Base-by-base conservation (phyloP, 176 grass and related monocot species). In the Cenchrus americanus region DNA sequence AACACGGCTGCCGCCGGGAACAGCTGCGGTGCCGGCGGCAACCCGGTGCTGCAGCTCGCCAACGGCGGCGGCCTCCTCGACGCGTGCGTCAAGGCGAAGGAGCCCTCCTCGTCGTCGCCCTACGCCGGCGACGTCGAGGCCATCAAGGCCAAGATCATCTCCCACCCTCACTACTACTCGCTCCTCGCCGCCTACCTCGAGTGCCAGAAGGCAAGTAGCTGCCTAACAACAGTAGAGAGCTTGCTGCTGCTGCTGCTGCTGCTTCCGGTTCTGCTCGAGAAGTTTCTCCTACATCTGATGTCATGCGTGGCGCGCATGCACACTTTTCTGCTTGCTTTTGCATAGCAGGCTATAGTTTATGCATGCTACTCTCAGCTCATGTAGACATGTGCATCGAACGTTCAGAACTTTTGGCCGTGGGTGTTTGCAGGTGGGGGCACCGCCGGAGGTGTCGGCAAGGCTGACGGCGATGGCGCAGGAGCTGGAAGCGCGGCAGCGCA, bases 71-170 rank as follows among this genome's bases (percentile, higher is more conserved):
- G 75, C 87, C 80, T 94, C 47, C 89, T 83, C 23, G 76, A 81
- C 78, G 85, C 88, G 30, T 90, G 80, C 88, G 61, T 79, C 74
- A 90, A 90, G 80, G 78, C 85, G 51, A 93, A 95, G 88, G 93
- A 89, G 71, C 82, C 89, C 55, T 94, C 89, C 11, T 91, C 96
- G 42, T 92, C 90, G 46, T 83, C 90, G 10, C 77, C 90, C 18
- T 94, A 88, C 57, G 46, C 82, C 51, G 73, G 44, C 46, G 96
- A 99, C 34, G 59, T 96, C 41, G 96, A 94, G 62, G 86, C 91
- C 70, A 99, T 94, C 89, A 99, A 99, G 89, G 86, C 96, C 84
- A 96, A 89, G 91, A 99, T 99, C 75, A 89, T 96, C 80, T 96
- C 96, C 8, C 96, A 99, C 78, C 96, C 96, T 5, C 85, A 96